Base-by-base conservation (phyloP, 805 yeast genomes). In the Sporopachydermia quercuum region DNA sequence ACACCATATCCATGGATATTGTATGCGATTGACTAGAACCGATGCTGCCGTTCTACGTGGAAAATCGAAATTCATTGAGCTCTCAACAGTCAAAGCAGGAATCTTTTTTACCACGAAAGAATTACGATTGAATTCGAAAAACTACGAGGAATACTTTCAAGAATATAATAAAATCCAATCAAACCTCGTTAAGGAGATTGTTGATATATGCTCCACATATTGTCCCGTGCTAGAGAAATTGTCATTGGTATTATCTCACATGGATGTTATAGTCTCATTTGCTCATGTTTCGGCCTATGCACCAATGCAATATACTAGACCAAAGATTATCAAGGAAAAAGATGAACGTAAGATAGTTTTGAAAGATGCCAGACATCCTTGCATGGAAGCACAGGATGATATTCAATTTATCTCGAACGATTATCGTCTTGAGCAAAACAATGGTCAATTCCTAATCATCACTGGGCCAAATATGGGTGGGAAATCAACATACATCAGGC, bases 381-480 rank as follows among this genome's bases (percentile, higher is more conserved):
- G 94, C 46, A 65, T 91, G 51, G 98, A 91, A 57, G 82, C 76
- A 40, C 96, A 86, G 55, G 95, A 87, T 46, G 95, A 84, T 45
- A 64, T 87, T 40, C 69, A 74, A n/a, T 91, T 91, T 52, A 89
- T 91, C 44, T 75, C 96, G 3, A 91, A 91, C 56, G 96, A 91
- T 54, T 81, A 86, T n/a, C 57, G 63, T 6, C 62, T 91, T 41
- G 61, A 66, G 11, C 72, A 74, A 37, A 70, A 65, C 13, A 55
- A 58, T 3, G 63, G 73, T 11, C 86, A 83, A 43, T 89, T 91
- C 50, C 65, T 75, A 4, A 80, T 91, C 15, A 84, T 91, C 17
- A 87, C 96, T 0, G 96, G 96, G 23, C 96, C 96, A 30, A 87
- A 87, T 55, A 87, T 87, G 96, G 96, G 96, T 45, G 96, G 96